Evolutionary conservation across 108 stramenopile species (phyloP).

Genomic region (Skeletonema costatum): DNA sequence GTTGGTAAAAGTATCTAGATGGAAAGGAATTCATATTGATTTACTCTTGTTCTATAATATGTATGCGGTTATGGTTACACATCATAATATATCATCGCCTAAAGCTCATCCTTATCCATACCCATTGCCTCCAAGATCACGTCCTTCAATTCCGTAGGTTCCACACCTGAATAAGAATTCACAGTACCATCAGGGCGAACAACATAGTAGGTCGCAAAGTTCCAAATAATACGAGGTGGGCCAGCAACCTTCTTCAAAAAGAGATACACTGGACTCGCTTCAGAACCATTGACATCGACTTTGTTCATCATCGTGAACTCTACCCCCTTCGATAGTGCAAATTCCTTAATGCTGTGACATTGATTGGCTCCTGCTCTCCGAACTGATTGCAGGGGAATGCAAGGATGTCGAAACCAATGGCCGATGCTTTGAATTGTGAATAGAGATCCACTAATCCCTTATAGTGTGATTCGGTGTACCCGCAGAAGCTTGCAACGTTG

Average conservation of each 20-base stretch:
- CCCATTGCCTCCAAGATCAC: conserved; percentile 41
- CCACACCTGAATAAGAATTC: conserved; percentile 60
- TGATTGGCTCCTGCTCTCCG: conserved; percentile 81
- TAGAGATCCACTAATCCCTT: conserved; percentile 62
- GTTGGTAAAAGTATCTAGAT: too few relatives aligned
- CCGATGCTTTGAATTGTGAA: conserved; percentile 37
- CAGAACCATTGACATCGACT: conserved; percentile 80
- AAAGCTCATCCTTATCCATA: conserved; percentile 14
- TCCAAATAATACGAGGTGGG: conserved; percentile 65
- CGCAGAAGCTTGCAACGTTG: conserved; percentile 87
- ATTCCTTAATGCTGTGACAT: conserved; percentile 58
- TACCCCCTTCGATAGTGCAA: conserved; percentile 70
- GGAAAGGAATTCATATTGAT: too few relatives aligned
- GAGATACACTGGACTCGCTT: conserved; percentile 67
- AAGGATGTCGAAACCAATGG: conserved; percentile 47
- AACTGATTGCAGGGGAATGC: conserved; percentile 92
- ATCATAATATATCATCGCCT: neutral
- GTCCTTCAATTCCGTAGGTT: conserved; percentile 61
- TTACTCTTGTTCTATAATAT: too few relatives aligned
- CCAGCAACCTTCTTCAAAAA: conserved; percentile 74
- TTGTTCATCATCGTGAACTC: conserved; percentile 90
- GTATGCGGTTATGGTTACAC: too few relatives aligned
- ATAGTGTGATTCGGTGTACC: conserved; percentile 84
- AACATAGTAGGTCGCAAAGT: conserved; percentile 83
- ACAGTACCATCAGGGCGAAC: conserved; percentile 58